Evolutionary conservation across 805 yeast genomes (phyloP).

Genomic region (Candida krabiensis): DNA sequence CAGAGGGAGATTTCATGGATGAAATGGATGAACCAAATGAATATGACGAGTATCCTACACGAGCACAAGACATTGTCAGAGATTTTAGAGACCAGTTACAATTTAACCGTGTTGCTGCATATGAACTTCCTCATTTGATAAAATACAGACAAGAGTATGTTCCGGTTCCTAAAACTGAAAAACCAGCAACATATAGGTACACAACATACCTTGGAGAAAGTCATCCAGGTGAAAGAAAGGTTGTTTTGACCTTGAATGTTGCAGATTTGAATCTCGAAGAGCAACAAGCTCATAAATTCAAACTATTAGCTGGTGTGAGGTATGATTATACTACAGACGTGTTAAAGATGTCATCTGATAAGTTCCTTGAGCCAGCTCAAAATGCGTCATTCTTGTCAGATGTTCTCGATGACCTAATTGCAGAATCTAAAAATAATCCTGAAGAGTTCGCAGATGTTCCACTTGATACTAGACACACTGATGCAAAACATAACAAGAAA

Average conservation of each 20-base stretch:
- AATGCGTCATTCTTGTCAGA: conserved; percentile 75
- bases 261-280: conserved; percentile 51
- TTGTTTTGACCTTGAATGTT: conserved; percentile 56
- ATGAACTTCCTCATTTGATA: conserved; percentile 83
- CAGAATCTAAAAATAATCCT: conserved; percentile 59
- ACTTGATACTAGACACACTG: conserved; percentile 70
- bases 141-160: conserved; percentile 70
- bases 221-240: conserved; percentile 70
- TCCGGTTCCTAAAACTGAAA: conserved; percentile 42
- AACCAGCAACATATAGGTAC: conserved; percentile 68
- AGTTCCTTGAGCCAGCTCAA: conserved; percentile 77
- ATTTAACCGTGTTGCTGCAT: conserved; percentile 81
- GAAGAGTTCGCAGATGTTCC: conserved; percentile 78
- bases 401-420: conserved; percentile 57
- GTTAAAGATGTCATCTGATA: conserved; percentile 64
- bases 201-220: conserved; percentile 72
- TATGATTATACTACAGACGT: conserved; percentile 61
- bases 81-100: conserved; percentile 75
- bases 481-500: conserved; percentile 41
- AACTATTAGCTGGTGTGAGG: conserved; percentile 75
- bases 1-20: conserved; percentile 32
- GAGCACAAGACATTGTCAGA: conserved; percentile 69
- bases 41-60: conserved; percentile 65
- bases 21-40: conserved; percentile 40
- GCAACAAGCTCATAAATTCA: conserved; percentile 67